Base-by-base conservation (phyloP, 2,329 filamentous ascomycete genomes). In the Aureobasidium sp. region DNA sequence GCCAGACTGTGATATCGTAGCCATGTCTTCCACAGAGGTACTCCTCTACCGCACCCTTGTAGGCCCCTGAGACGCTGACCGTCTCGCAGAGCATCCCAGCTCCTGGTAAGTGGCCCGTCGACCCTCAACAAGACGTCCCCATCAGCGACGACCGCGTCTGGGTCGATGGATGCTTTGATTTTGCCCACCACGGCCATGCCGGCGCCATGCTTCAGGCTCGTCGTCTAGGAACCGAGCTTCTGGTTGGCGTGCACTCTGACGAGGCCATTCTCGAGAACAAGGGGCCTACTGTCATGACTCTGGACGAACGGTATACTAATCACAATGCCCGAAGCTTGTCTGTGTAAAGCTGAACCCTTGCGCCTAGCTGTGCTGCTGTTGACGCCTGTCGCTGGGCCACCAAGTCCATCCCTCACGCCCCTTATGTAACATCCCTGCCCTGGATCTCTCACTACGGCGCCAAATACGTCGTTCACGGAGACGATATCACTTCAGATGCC, bases 101-200 rank as follows among this genome's bases (percentile, higher is more conserved):
- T 56, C 71, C 77, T 29, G 84, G 84, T 58, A 70, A 83, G 66
- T 87, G 84, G 85, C 85, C 85, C n/a, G 82, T 84, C 42, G 82
- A 82, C 67, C 85, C 85, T 12, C 85, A 87, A 73, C 76, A 85
- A 44, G 82, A 85, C 70, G 72, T 83, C 45, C 72, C 77, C 2
- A 78, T 87, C 51, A 78, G 76, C 29, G 81, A 87, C 62, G 86
- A 89, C 69, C 87, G 93, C 67, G 90, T 99, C 70, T 99, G 95
- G 95, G 89, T 99, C 29, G 94, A 99, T 74, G 94, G 94, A 66
- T 99, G 94, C 81, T 99, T 97, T 79, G 94, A 99, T 79, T 99
- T 99, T 77, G 95, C 92, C 78, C 94, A 99, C 75, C 94, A 97
- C 74, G 94, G 94, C 70, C 94, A 99, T 79, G 94, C 94, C 5